phyloP scores from a whole-genome alignment of 345 rosid species.

The Populus alba region DNA sequence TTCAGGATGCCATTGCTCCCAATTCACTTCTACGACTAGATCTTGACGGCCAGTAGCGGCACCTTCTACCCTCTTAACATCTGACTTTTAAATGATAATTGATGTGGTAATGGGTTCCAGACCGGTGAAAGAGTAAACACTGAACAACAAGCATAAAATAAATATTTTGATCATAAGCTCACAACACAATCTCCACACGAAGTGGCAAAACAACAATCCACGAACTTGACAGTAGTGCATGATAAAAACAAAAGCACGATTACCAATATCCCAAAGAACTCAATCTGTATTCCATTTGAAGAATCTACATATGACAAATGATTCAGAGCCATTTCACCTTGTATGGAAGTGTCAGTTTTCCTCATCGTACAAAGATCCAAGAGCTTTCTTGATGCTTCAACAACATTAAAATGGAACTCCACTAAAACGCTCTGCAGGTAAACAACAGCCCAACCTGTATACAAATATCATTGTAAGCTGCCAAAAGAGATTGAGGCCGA shows the following conservation, averaged over 20 bases:
- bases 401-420: conserved; percentile 4
- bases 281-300: not conserved
- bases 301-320: not conserved
- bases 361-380: not conserved
- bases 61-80: no score
- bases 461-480: conserved; percentile 41
- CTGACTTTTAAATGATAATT: no score
- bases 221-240: not conserved
- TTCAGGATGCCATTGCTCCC: no score
- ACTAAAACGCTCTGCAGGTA: conserved; percentile 26
- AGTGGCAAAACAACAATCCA: not conserved
- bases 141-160: not conserved
- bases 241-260: not conserved
- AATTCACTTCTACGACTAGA: no score
- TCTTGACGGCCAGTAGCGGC: no score
- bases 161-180: conserved; percentile 1
- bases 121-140: not conserved
- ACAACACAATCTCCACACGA: not conserved
- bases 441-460: conserved; percentile 38
- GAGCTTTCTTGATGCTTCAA: not conserved
- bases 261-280: not conserved
- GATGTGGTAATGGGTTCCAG: not conserved
- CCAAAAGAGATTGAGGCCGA: conserved; percentile 29
- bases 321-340: not conserved
- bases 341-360: not conserved